Base-by-base conservation (phyloP, 352 stramenopile species). In the Elongisporangium prolatum region DNA sequence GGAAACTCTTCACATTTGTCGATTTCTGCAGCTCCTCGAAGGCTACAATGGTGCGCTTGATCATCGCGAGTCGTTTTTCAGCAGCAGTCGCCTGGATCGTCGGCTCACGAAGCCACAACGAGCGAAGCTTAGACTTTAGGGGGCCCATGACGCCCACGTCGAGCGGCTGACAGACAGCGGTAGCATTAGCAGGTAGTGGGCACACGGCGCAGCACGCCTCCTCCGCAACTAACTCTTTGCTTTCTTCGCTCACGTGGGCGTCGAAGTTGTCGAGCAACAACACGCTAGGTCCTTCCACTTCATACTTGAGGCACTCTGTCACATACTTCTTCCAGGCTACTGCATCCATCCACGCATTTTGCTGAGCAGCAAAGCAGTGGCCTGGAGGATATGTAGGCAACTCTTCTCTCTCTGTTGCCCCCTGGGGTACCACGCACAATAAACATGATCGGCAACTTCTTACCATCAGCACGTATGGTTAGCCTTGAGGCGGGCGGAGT, bases 201-300 rank as follows among this genome's bases (percentile, higher is more conserved):
- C 66, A 34, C 6, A 74, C 20, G 34, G 70, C 62, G 9, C 63
- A 65, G 0, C 67, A n/a, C n/a, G n/a, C 67, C 21, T 61, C 61
- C 0, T 17, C n/a, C 14, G 50, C 59, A 34, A 70, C 59, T 21
- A 28, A 56, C 13, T 63, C 57, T 7, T 34, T 28, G 6, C 59
- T 63, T 3, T 60, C 63, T 4, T 54, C 44, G 2, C 56, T 68
- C 25, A 66, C 57, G 49, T 71, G 67, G n/a, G 48, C 57, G 51
- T 66, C 63, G 50, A 71, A 65, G 49, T 74, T 74, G 63, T 68
- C 63, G 18, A 71, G 54, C 21, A 61, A 66, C 17, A 73, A 34
- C 5, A 53, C 52, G 4, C 53, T 25, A 3, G 55, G 51, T 4
- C 22, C 55, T 10, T 17, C 44, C 16, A 61, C 25, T 14, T 20